phyloP scores from a whole-genome alignment of 1,284 basidiomycete species.

The Dichomitus squalens region DNA sequence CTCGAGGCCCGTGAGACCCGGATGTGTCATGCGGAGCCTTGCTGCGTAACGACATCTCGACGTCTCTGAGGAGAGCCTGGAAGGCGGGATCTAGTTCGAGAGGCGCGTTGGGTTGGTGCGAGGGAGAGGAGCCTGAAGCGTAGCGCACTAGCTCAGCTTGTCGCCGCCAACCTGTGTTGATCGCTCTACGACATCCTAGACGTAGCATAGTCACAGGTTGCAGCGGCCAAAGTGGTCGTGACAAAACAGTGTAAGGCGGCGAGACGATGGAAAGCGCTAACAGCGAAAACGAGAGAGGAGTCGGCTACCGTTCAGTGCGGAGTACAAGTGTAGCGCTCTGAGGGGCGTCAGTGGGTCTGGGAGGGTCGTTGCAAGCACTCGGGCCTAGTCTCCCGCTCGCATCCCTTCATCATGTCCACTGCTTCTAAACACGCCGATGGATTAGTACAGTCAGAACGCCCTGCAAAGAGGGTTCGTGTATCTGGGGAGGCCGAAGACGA shows the following conservation, averaged over 20 bases:
- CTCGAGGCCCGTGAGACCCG: constrained; percentile 37
- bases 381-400: neutral
- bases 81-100: constrained; percentile 67
- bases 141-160: constrained; percentile 22
- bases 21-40: constrained; percentile 32
- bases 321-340: neutral
- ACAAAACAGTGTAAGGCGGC: too few species aligned
- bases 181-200: constrained; percentile 18
- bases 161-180: constrained; percentile 22
- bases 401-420: constrained; percentile 8
- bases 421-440: constrained; percentile 7
- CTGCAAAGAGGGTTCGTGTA: constrained; percentile 29
- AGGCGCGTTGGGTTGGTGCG: constrained; percentile 42
- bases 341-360: neutral
- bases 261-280: neutral
- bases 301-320: too few species aligned
- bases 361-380: neutral
- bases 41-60: constrained; percentile 62
- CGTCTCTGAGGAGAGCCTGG: constrained; percentile 59
- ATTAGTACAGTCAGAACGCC: constrained; percentile 22
- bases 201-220: constrained; percentile 28
- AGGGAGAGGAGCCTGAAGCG: constrained; percentile 27
- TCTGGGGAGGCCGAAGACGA: constrained; percentile 45
- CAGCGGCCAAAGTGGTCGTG: neutral
- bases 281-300: neutral